phyloP scores from a whole-genome alignment of 2,329 filamentous ascomycete species.

The Exutisphaerella laricina region DNA sequence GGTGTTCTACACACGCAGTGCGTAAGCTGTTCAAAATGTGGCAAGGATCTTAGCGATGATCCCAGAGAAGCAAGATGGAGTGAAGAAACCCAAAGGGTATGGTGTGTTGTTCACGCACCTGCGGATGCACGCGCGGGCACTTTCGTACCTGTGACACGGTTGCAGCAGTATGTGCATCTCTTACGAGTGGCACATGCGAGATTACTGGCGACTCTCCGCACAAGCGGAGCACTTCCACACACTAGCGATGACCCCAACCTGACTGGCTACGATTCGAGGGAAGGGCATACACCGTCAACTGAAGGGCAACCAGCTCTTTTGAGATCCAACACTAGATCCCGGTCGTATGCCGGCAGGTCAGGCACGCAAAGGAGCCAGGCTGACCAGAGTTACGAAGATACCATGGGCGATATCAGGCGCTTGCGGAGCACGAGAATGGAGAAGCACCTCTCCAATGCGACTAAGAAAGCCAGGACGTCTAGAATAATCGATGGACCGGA shows the following conservation, averaged over 20 bases:
- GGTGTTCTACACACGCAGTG: conserved; percentile 80
- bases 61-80: conserved; percentile 68
- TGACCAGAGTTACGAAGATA: conserved; percentile 83
- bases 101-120: conserved; percentile 53
- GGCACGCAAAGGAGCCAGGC: conserved; percentile 49
- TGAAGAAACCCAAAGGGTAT: conserved; percentile 60
- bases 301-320: conserved; percentile 49
- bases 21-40: conserved; percentile 64
- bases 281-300: conserved; percentile 53
- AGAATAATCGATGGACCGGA: conserved; percentile 87
- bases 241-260: conserved; percentile 64
- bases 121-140: conserved; percentile 52
- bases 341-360: conserved; percentile 61
- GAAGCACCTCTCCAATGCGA: conserved; percentile 87
- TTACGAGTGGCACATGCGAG: conserved; percentile 86
- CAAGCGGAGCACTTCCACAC: conserved; percentile 72
- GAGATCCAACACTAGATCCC: conserved; percentile 64
- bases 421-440: conserved; percentile 90
- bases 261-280: conserved; percentile 60
- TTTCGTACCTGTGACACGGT: conserved; percentile 72
- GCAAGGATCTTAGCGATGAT: conserved; percentile 63
- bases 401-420: conserved; percentile 88
- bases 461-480: conserved; percentile 83
- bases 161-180: conserved; percentile 92
- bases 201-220: conserved; percentile 78